phyloP scores from a whole-genome alignment of 805 yeast species.

The Pichia paraexigua region DNA sequence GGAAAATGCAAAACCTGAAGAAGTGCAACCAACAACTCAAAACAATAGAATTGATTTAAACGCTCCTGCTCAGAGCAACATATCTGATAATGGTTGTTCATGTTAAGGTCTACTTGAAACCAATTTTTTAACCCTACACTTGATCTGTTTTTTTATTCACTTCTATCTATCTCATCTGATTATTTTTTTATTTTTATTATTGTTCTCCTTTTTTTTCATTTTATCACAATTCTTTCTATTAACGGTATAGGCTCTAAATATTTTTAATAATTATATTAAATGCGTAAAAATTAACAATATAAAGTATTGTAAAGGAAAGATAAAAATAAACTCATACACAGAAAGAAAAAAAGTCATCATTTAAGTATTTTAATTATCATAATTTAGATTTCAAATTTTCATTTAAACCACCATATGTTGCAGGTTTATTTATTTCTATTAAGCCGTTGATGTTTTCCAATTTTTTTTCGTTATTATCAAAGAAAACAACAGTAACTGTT shows the following conservation, averaged over 20 bases:
- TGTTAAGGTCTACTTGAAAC: slow-evolving; percentile 19
- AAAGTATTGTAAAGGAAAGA: neutral
- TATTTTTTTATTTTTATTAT: neutral
- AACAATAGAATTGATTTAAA: slow-evolving; percentile 30
- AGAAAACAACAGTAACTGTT: slow-evolving; percentile 92
- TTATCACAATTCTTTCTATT: neutral
- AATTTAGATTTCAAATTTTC: slow-evolving; percentile 39
- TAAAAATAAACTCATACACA: neutral
- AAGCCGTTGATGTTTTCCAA: slow-evolving; percentile 38
- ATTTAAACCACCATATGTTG: slow-evolving; percentile 48
- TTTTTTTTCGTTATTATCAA: slow-evolving; percentile 49
- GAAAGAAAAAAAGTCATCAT: too few relatives aligned
- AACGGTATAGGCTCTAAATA: neutral
- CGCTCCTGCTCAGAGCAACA: slow-evolving; percentile 21
- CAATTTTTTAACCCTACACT: neutral
- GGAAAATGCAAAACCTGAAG: slow-evolving; percentile 7
- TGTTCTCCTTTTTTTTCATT: neutral
- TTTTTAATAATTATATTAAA: neutral
- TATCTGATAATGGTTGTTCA: slow-evolving; percentile 25
- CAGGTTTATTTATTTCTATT: slow-evolving; percentile 47
- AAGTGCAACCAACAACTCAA: neutral
- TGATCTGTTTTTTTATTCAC: neutral
- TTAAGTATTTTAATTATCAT: slow-evolving; percentile 13
- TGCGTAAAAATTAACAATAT: neutral
- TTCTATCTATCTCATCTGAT: neutral